Evolutionary conservation across 768 basidiomycete genomes (phyloP).

Genomic region (Kwoniella pini): DNA sequence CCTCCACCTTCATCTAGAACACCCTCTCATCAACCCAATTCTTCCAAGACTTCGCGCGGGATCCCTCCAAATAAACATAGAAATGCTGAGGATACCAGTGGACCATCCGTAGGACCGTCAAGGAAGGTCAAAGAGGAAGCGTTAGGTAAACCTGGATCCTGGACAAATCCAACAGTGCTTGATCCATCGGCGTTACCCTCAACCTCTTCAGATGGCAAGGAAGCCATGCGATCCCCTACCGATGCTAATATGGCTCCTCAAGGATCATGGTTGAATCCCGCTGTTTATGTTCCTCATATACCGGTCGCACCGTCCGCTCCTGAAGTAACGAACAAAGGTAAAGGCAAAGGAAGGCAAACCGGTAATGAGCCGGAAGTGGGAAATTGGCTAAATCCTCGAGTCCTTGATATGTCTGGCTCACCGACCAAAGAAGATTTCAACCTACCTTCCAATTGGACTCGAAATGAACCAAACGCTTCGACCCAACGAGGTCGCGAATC

Average conservation of each 20-base stretch:
- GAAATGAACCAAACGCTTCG: not conserved
- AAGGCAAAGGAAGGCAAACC: no score
- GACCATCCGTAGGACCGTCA: not conserved
- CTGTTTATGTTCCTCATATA: not conserved
- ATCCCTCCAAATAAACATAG: not conserved
- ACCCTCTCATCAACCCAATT: not conserved
- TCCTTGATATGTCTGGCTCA: not conserved
- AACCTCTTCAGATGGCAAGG: not conserved
- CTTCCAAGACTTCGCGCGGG: not conserved
- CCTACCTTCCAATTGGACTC: not conserved
- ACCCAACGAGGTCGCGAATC: no score
- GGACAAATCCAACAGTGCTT: not conserved
- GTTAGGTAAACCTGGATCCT: conserved; percentile 2
- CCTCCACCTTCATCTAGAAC: not conserved
- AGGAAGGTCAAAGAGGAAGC: not conserved
- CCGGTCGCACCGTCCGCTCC: no score
- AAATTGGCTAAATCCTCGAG: not conserved
- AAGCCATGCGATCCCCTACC: not conserved
- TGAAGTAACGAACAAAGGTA: no score
- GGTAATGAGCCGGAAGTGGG: not conserved
- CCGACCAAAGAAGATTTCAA: not conserved
- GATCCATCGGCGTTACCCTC: not conserved
- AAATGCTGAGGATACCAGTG: not conserved
- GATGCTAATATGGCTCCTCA: not conserved
- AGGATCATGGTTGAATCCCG: conserved; percentile 10